A percentile compares a stretch with the other conserved stretches of the same genome.
Evolutionary conservation across 106 monocot genomes (phyloP).

Genomic region (Acorus calamus): DNA sequence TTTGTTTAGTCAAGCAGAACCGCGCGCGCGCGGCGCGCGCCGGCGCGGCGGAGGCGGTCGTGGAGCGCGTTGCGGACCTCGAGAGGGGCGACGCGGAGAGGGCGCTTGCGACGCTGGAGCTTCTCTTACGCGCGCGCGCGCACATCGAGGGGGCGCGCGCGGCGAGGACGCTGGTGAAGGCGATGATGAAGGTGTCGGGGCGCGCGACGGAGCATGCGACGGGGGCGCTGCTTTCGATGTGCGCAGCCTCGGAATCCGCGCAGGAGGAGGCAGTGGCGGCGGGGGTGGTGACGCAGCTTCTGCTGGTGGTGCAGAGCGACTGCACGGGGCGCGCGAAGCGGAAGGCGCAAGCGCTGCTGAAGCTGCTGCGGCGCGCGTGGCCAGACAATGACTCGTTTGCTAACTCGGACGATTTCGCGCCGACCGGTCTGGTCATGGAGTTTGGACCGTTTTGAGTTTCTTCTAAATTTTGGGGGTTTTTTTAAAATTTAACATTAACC

Average conservation of each 20-base stretch:
- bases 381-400: slow-evolving; percentile 21
- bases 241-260: no score
- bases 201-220: slow-evolving; percentile 66
- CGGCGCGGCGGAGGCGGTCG: slow-evolving; percentile 48
- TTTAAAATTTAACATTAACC: no score
- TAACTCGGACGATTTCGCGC: slow-evolving; percentile 40
- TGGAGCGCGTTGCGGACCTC: slow-evolving; percentile 24
- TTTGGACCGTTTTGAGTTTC: no score
- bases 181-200: slow-evolving; percentile 35
- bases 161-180: slow-evolving; percentile 30
- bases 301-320: no score
- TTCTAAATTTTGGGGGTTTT: no score
- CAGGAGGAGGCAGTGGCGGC: no score
- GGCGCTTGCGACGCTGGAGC: slow-evolving; percentile 65
- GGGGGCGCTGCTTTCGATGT: slow-evolving; percentile 24
- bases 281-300: no score
- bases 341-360: no score
- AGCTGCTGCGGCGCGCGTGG: slow-evolving; percentile 8
- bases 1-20: slow-evolving; percentile 77
- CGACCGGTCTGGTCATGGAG: no score
- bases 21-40: slow-evolving; percentile 36
- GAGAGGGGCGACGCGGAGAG: slow-evolving; percentile 40
- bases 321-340: no score
- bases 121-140: slow-evolving; percentile 51
- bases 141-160: slow-evolving; percentile 17